A percentile compares a stretch with the other conserved stretches of the same genome.
Conservation (phyloP, 192 early-diverging fungal genomes). For the Backusella tarrabulga region DNA sequence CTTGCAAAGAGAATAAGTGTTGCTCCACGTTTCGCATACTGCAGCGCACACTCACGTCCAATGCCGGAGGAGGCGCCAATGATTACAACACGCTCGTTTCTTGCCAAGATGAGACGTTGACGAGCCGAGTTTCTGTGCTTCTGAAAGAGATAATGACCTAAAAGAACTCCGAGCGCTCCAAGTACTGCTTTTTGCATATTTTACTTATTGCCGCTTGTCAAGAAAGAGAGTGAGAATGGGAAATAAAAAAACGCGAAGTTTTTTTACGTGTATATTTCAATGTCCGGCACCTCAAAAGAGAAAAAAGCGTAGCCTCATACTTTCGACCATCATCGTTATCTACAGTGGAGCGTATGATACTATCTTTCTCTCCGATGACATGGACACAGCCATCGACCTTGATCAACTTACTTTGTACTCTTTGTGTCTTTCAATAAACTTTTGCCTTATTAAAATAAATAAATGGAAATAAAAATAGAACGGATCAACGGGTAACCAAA, state of each 20-base stretch:
- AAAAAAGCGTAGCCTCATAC: too few species aligned
- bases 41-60: constrained; percentile 62
- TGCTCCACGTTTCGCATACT: constrained; percentile 64
- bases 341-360: too few species aligned
- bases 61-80: constrained; percentile 82
- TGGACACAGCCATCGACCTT: too few species aligned
- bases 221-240: background rate
- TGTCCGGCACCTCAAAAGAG: too few species aligned
- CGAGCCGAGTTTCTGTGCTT: background rate
- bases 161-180: background rate
- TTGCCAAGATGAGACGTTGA: constrained; percentile 8
- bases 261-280: background rate
- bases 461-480: too few species aligned
- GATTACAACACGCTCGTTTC: constrained; percentile 57
- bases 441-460: too few species aligned
- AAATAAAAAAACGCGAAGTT: background rate
- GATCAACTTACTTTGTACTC: too few species aligned
- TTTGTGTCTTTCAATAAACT: too few species aligned
- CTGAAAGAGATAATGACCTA: background rate
- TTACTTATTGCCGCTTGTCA: background rate
- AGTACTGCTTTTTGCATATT: background rate
- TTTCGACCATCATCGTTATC: too few species aligned
- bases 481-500: too few species aligned
- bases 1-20: constrained; percentile 65
- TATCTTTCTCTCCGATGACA: too few species aligned